phyloP scores from a whole-genome alignment of 164 flowering plant genomes.

The Chloranthus sessilifolius region DNA sequence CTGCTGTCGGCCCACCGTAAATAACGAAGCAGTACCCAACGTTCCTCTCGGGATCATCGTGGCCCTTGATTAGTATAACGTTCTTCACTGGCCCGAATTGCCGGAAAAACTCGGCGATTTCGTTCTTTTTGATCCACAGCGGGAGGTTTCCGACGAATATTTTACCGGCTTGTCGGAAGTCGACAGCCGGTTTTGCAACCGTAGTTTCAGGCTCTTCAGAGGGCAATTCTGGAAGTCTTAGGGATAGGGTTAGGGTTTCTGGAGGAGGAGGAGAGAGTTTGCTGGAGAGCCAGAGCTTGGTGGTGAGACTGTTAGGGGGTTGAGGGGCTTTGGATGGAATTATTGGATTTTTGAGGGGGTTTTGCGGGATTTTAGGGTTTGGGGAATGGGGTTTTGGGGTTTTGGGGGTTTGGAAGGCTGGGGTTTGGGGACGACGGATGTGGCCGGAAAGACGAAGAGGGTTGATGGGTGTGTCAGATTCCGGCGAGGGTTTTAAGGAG shows the following conservation, averaged over 20 bases:
- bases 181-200: slow-evolving; percentile 15
- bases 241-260: slow-evolving; percentile 10
- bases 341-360: slow-evolving; percentile 40
- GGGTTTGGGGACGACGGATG: slow-evolving; percentile 29
- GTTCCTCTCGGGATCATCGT: slow-evolving; percentile 59
- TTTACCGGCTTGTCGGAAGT: slow-evolving; percentile 65
- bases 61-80: slow-evolving; percentile 75
- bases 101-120: slow-evolving; percentile 72
- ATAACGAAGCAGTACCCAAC: slow-evolving; percentile 82
- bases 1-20: slow-evolving; percentile 58
- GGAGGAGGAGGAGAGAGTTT: slow-evolving; percentile 42
- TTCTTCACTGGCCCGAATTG: slow-evolving; percentile 86
- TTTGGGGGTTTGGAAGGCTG: slow-evolving; percentile 1
- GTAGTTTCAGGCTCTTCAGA: neutral
- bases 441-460: slow-evolving; percentile 15
- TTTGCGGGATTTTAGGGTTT: slow-evolving; percentile 14
- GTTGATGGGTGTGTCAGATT: slow-evolving; percentile 7
- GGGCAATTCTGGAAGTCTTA: slow-evolving; percentile 7
- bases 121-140: slow-evolving; percentile 68
- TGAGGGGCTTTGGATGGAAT: slow-evolving; percentile 12
- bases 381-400: slow-evolving; percentile 8
- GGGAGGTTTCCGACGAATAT: slow-evolving; percentile 91
- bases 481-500: slow-evolving; percentile 24
- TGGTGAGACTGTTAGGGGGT: slow-evolving; percentile 22
- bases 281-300: slow-evolving; percentile 62